phyloP scores from a whole-genome alignment of 148 eudicot genomes.

The Salicornia ramosissima region DNA sequence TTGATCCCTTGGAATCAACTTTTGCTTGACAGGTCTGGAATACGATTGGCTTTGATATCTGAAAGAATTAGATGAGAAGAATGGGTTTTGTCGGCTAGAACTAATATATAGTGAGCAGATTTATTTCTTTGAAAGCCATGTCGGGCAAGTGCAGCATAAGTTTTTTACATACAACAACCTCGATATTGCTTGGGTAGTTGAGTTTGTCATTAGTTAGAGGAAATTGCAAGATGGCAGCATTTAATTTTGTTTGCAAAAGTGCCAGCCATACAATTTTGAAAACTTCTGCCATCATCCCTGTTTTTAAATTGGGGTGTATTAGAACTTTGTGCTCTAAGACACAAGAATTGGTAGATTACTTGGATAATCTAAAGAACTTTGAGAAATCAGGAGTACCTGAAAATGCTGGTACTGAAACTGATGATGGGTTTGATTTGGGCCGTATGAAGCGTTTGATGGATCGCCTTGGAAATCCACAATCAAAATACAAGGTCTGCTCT shows the following conservation, averaged over 20 bases:
- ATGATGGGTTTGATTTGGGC: slow-evolving; percentile 88
- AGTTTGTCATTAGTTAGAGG: slow-evolving; percentile 6
- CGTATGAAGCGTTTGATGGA: slow-evolving; percentile 78
- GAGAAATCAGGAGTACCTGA: slow-evolving; percentile 78
- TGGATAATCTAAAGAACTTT: slow-evolving; percentile 52
- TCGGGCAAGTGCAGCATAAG: not conserved
- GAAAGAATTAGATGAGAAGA: not conserved
- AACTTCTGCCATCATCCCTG: not conserved
- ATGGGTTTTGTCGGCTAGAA: not conserved
- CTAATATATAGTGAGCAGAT: not conserved
- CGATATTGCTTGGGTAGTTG: not conserved
- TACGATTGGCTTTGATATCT: not conserved
- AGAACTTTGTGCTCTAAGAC: slow-evolving; percentile 23
- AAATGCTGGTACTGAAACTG: slow-evolving; percentile 81
- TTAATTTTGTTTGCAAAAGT: not conserved
- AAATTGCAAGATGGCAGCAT: slow-evolving; percentile 10
- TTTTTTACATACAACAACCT: not conserved
- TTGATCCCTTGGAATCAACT: not conserved
- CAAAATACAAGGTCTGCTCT: slow-evolving; percentile 66
- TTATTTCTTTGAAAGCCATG: not conserved
- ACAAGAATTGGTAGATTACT: slow-evolving; percentile 38
- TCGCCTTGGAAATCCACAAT: slow-evolving; percentile 75
- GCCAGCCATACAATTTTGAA: not conserved
- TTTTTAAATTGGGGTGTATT: slow-evolving; percentile 5
- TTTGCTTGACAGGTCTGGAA: not conserved